Conservation (phyloP, 345 rosid species). For the Anastatica hierochuntica region DNA sequence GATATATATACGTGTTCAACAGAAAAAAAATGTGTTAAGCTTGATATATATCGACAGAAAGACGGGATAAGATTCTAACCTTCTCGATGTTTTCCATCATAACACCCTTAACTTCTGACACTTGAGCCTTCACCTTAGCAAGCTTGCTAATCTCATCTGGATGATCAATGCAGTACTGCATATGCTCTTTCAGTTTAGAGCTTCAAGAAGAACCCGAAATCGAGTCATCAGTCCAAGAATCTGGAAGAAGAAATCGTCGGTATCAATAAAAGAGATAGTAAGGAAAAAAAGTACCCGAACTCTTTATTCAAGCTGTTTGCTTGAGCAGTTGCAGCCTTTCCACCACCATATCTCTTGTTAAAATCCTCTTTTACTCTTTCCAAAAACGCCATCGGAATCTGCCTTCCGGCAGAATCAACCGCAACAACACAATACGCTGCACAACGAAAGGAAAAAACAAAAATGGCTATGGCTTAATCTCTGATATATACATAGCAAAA, state of each 20-base stretch:
- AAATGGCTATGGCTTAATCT: not conserved
- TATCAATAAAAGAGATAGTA: not conserved
- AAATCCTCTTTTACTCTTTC: conserved; percentile 89
- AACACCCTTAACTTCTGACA: conserved; percentile 95
- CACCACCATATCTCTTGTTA: conserved; percentile 77
- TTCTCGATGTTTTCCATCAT: conserved; percentile 99
- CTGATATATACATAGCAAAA: not conserved
- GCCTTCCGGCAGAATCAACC: conserved; percentile 77
- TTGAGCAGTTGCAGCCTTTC: conserved; percentile 73
- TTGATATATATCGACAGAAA: too few relatives aligned
- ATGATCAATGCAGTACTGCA: conserved; percentile 91
- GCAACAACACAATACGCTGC: conserved; percentile 94
- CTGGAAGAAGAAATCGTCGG: not conserved
- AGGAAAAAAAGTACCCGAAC: conserved; percentile 35
- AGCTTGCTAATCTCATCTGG: conserved; percentile 97
- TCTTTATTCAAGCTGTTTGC: conserved; percentile 74
- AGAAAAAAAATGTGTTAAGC: not conserved
- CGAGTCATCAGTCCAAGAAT: conserved; percentile 5
- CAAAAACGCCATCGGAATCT: conserved; percentile 76
- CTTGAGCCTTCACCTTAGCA: conserved; percentile 98
- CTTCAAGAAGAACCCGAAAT: conserved; percentile 27
- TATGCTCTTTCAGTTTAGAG: conserved; percentile 82
- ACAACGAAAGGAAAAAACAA: not conserved
- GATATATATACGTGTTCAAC: not conserved
- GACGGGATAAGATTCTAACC: conserved; percentile 31